Evolutionary conservation across 23 red algal genomes (phyloP).

Genomic region (Gracilaria domingensis): DNA sequence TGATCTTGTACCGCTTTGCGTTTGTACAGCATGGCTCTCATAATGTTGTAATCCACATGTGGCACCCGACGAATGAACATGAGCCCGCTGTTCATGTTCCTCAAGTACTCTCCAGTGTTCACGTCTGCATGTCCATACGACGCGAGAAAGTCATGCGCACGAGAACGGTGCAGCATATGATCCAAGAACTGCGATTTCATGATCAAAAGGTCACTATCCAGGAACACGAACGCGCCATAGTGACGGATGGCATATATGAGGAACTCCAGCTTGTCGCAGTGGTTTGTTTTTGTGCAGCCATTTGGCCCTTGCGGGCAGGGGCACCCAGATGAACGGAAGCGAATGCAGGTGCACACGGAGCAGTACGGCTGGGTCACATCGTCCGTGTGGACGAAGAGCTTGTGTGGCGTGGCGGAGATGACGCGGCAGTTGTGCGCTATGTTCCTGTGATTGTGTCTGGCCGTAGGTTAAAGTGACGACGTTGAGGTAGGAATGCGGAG

Average conservation of each 20-base stretch:
- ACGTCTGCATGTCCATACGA: conserved; percentile 39
- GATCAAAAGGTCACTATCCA: conserved; percentile 46
- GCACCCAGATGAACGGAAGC: background rate
- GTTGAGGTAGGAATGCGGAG: conserved; percentile 9
- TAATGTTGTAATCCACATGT: conserved; percentile 18
- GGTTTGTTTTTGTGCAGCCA: conserved; percentile 31
- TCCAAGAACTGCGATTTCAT: conserved; percentile 36
- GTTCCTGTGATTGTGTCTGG: conserved; percentile 34
- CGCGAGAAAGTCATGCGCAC: conserved; percentile 55
- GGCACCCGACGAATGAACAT: conserved; percentile 40
- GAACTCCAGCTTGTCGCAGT: conserved; percentile 41
- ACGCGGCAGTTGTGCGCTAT: conserved; percentile 40
- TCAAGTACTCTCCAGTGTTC: background rate
- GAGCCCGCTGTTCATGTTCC: conserved; percentile 50
- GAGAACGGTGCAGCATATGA: conserved; percentile 2
- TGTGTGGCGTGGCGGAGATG: conserved; percentile 33
- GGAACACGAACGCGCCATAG: conserved; percentile 20
- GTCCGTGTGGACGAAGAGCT: conserved; percentile 42
- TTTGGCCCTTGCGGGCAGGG: conserved; percentile 1
- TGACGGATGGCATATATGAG: background rate
- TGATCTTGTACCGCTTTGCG: conserved; percentile 7
- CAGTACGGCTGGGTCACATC: conserved; percentile 40
- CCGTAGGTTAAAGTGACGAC: conserved; percentile 39
- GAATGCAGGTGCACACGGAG: conserved; percentile 16
- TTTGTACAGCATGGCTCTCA: conserved; percentile 18